phyloP scores from a whole-genome alignment of 169 alveolate species.

The Miamiensis avidus region DNA sequence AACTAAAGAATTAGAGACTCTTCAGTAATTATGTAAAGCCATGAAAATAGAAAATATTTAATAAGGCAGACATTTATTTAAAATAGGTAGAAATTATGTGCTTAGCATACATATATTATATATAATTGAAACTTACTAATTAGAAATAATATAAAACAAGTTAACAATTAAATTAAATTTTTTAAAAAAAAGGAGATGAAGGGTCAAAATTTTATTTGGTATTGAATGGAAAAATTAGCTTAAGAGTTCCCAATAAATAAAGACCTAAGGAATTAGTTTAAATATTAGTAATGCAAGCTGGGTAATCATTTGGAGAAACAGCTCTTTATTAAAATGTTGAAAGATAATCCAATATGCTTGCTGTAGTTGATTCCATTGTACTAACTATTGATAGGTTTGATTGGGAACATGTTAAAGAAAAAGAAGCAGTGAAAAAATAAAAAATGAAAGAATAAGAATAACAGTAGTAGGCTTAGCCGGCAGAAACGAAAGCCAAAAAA shows the following conservation, averaged over 20 bases:
- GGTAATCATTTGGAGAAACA: background rate
- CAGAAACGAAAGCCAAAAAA: background rate
- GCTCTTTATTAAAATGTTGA: background rate
- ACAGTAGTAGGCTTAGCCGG: background rate
- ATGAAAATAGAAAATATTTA: background rate
- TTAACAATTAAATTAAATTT: too few relatives aligned
- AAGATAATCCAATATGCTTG: background rate
- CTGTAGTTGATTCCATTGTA: background rate
- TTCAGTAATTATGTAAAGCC: background rate
- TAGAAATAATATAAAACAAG: too few relatives aligned
- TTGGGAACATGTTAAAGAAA: background rate
- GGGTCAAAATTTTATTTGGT: background rate
- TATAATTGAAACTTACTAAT: too few relatives aligned
- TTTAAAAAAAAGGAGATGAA: background rate
- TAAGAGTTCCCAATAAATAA: background rate
- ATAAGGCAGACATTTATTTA: background rate
- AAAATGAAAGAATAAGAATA: background rate
- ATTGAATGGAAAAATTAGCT: background rate
- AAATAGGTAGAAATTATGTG: background rate
- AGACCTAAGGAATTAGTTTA: background rate
- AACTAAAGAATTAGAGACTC: background rate
- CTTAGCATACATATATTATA: too few relatives aligned
- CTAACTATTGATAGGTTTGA: background rate
- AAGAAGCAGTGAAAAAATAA: background rate
- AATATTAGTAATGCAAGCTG: background rate